Base-by-base conservation (phyloP, 2,329 filamentous ascomycete species). In the Ophiostoma quercus region DNA sequence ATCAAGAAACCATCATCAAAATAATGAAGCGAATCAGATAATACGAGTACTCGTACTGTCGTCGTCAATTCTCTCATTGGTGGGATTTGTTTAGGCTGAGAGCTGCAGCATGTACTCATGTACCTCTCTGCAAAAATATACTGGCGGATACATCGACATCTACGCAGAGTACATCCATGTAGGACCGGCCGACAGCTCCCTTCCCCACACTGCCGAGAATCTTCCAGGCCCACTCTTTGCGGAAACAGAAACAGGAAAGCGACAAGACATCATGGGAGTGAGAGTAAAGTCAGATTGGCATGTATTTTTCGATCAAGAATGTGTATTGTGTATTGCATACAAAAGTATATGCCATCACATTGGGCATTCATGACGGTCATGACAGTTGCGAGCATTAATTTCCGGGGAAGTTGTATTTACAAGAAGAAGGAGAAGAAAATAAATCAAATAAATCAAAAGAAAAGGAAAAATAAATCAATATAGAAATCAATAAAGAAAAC, bases 201-300 rank as follows among this genome's bases (percentile, higher is more conserved):
- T 62, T 62, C 57, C 57, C 57, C 57, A 62, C 57, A 62, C 57
- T 62, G 14, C 54, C 57, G 57, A 62, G 57, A 62, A 34, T 62
- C 57, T 62, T 62, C 22, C 25, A 62, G 57, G 14, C 57, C 57
- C 57, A 62, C 57, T 62, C 14, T 32, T 60, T 1, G 25, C 12
- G 12, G 25, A 32, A 57, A 22, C n/a, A 57, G 51, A 60, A 60
- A 60, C n/a, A 60, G 54, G 12, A 57, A 57, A 25, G 16, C n/a
- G 5, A n/a, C 8, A 25, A 47, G 43, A 47, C 16, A n/a, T 19
- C 5, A 47, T 34, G 34, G 34, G 34, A 34, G 34, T 34, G 34
- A 5, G 3, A 34, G 34, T 5, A 4, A 43, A 43, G 6, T 29
- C 14, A 47, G 43, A 47, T 47, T 47, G 43, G 19, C 43, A n/a